Evolutionary conservation across 192 early-diverging fungal genomes (phyloP).

Genomic region (Coemansia sp.): DNA sequence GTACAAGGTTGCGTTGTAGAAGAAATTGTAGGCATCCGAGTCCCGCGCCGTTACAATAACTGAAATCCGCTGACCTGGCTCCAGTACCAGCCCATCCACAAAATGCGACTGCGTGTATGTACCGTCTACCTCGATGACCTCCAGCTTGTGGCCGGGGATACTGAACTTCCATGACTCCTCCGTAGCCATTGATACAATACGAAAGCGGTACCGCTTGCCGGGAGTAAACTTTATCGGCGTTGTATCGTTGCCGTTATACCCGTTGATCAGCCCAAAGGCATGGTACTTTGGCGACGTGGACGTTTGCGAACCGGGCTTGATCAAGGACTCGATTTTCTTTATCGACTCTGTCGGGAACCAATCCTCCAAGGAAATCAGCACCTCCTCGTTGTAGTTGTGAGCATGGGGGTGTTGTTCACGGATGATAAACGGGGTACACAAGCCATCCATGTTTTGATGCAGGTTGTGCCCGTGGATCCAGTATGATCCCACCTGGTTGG

Average conservation of each 20-base stretch:
- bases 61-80: slow-evolving; percentile 71
- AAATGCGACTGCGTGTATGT: slow-evolving; percentile 49
- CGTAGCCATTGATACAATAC: slow-evolving; percentile 69
- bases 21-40: slow-evolving; percentile 40
- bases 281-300: no score
- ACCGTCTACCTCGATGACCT: slow-evolving; percentile 76
- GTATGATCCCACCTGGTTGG: slow-evolving; percentile 58
- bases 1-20: neutral
- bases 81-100: slow-evolving; percentile 53
- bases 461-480: slow-evolving; percentile 69
- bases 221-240: slow-evolving; percentile 55
- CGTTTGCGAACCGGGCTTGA: no score
- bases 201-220: slow-evolving; percentile 73
- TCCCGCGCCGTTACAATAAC: slow-evolving; percentile 67
- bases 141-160: slow-evolving; percentile 72
- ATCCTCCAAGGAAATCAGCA: slow-evolving; percentile 54
- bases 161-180: slow-evolving; percentile 62
- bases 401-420: slow-evolving; percentile 20
- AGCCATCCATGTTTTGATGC: slow-evolving; percentile 70
- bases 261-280: slow-evolving; percentile 49
- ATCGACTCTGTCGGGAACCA: slow-evolving; percentile 45
- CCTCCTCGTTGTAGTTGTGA: slow-evolving; percentile 57
- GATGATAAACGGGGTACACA: slow-evolving; percentile 63
- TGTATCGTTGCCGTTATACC: slow-evolving; percentile 49
- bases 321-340: slow-evolving; percentile 3